Base-by-base conservation (phyloP, 148 eudicot species). In the Cornus suecica region DNA sequence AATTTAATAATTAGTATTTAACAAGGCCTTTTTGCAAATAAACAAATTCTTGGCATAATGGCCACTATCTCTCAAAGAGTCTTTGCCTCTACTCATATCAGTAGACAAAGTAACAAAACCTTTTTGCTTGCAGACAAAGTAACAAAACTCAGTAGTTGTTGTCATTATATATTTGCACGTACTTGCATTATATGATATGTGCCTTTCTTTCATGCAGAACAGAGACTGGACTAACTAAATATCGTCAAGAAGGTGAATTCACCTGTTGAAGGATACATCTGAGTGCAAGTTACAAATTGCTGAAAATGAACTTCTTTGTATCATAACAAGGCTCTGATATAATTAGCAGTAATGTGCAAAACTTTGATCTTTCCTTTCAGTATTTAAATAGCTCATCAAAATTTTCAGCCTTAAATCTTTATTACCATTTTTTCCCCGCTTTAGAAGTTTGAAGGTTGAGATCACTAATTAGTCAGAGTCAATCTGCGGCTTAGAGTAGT, bases 241-340 rank as follows among this genome's bases (percentile, higher is more conserved):
- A 27, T 76, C 27, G 48, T 69, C 56, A 66, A 27, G 67, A 68
- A 71, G 87, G 85, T 75, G 85, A 81, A 80, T 73, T 75, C 82
- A 72, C 80, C 84, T 58, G 78, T 66, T 42, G 56, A 82, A 70
- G 73, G 52, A 58, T n/a, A n/a, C 29, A 72, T 62, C 74, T 68
- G 68, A 76, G 26, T 78, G 41, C 74, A 77, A 82, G 86, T 83
- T 77, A 74, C 79, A 82, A 75, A 69, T 81, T 75, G 77, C 64
- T 74, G 76, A 81, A 76, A 68, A 74, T 77, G 78, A 77, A 76
- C 72, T 73, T 68, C 64, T 71, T 72, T 86, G 86, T 86, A 73
- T 69, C 77, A 68, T 80, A 76, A 58, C 64, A 31, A 52, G 70
- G 65, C 74, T 64, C 65, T 68, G 48, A 65, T 79, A 79, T 73